Conservation (phyloP, 2,329 filamentous ascomycete species). For the Cladophialophora bantiana region DNA sequence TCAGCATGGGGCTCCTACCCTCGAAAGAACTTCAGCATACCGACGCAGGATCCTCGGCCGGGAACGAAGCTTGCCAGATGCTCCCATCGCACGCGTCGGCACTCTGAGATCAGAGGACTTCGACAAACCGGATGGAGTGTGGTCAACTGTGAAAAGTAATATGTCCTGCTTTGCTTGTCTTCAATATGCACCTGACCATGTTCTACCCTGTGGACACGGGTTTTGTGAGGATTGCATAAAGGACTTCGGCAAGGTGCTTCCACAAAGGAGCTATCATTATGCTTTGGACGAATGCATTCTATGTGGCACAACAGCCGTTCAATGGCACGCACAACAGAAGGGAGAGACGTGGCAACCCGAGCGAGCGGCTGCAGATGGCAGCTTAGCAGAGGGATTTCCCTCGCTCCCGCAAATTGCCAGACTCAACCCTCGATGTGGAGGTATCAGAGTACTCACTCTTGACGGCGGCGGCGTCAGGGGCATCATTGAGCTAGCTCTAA, state of each 20-base stretch:
- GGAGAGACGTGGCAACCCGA: no score
- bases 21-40: background rate
- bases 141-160: constrained; percentile 10
- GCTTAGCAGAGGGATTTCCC: background rate
- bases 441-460: constrained; percentile 10
- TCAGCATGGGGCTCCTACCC: constrained; percentile 5
- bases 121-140: background rate
- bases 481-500: constrained; percentile 8
- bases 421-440: constrained; percentile 14
- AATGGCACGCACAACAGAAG: constrained; percentile 3
- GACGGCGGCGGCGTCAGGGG: constrained; percentile 12
- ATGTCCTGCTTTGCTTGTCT: constrained; percentile 18
- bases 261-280: constrained; percentile 11
- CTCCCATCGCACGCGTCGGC: background rate
- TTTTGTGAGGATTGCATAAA: constrained; percentile 14
- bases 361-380: background rate
- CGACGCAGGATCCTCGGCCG: constrained; percentile 8
- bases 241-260: constrained; percentile 5
- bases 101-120: constrained; percentile 5
- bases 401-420: background rate
- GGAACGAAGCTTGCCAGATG: background rate
- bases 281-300: constrained; percentile 3
- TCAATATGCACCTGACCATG: constrained; percentile 13
- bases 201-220: constrained; percentile 12
- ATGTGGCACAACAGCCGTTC: background rate